A percentile compares a stretch with the other conserved stretches of the same genome.
Conservation (phyloP, 768 basidiomycete species). For the Chalciporus pseudorubinellus region DNA sequence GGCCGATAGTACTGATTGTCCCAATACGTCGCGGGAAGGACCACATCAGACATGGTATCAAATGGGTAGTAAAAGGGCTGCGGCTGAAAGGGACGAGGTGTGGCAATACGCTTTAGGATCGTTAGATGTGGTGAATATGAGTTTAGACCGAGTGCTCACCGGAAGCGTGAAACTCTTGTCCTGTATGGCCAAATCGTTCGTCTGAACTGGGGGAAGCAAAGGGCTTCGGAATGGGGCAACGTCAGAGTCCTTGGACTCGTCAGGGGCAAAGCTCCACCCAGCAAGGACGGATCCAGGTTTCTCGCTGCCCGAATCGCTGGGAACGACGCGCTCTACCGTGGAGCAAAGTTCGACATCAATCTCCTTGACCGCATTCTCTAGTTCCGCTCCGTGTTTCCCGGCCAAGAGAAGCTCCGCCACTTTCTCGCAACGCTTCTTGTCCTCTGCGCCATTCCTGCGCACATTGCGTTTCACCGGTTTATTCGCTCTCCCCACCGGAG, state of each 20-base stretch:
- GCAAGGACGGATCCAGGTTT: not conserved
- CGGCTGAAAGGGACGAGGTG: slow-evolving; percentile 3
- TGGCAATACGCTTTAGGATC: slow-evolving; percentile 1
- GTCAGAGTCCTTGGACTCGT: slow-evolving; percentile 1
- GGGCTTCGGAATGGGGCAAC: slow-evolving; percentile 29
- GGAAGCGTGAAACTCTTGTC: not conserved
- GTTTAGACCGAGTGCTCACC: slow-evolving; percentile 10
- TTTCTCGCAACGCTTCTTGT: slow-evolving; percentile 46
- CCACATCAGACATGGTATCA: not conserved
- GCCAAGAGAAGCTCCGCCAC: slow-evolving; percentile 50
- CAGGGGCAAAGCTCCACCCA: not conserved
- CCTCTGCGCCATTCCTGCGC: slow-evolving; percentile 47
- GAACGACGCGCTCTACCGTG: not conserved
- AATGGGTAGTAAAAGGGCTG: not conserved
- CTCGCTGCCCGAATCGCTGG: not conserved
- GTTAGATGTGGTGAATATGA: slow-evolving; percentile 2
- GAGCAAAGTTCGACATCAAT: slow-evolving; percentile 22
- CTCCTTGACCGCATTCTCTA: slow-evolving; percentile 42
- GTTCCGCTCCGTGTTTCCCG: slow-evolving; percentile 49
- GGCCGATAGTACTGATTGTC: slow-evolving; percentile 7
- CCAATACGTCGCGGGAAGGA: not conserved
- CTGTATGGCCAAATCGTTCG: not conserved
- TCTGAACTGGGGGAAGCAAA: slow-evolving; percentile 26
- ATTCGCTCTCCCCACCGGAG: slow-evolving; percentile 42
- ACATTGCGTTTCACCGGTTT: slow-evolving; percentile 50